Evolutionary conservation across 768 basidiomycete genomes (phyloP).

Genomic region (Agaricus subrufescens): DNA sequence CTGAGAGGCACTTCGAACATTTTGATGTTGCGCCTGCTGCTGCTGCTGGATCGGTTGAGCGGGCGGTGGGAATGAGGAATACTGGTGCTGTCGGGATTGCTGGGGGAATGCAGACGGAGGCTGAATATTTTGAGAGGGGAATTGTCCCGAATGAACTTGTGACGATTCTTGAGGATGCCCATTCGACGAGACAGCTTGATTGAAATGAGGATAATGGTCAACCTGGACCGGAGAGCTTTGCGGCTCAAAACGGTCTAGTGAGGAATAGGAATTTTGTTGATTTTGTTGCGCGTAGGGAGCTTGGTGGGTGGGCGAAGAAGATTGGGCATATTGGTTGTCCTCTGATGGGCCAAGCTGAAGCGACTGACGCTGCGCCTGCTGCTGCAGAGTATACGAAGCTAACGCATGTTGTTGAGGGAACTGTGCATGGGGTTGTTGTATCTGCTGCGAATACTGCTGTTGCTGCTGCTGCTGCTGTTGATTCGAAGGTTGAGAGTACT

Average conservation of each 20-base stretch:
- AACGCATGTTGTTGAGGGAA: background rate
- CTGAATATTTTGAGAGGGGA: background rate
- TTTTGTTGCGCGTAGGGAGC: background rate
- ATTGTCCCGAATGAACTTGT: conserved; percentile 1
- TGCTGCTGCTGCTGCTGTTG: background rate
- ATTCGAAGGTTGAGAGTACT: background rate
- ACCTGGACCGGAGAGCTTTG: background rate
- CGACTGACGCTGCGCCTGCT: background rate
- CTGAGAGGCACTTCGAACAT: background rate
- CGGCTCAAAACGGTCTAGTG: background rate
- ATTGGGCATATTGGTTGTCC: background rate
- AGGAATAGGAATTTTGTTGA: background rate
- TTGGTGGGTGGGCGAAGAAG: background rate
- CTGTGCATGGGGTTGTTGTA: background rate
- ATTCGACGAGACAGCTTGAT: background rate
- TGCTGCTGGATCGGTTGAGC: background rate
- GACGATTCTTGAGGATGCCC: background rate
- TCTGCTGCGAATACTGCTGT: background rate
- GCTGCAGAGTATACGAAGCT: background rate
- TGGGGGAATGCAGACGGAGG: conserved; percentile 2
- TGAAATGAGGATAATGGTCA: conserved; percentile 1
- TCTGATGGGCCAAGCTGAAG: background rate
- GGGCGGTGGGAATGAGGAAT: background rate
- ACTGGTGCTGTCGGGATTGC: background rate
- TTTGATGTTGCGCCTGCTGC: background rate